Evolutionary conservation across 73 alveolate genomes (phyloP), one percentile per base, ranked within the genome.

Genomic region (Paramecium tetraurelia): DNA sequence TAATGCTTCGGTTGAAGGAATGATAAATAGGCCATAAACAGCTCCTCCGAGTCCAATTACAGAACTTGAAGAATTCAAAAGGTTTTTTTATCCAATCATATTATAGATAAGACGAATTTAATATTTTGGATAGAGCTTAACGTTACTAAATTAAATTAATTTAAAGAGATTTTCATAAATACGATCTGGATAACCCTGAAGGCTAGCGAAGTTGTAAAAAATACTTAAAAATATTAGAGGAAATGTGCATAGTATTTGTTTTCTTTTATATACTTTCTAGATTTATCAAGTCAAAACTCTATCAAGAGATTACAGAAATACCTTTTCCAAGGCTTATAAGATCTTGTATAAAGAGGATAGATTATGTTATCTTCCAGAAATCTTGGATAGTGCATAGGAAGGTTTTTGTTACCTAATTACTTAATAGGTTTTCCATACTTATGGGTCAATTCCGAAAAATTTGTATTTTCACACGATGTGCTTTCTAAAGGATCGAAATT

Each of bases 381-480:
- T 98, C 20, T 96, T 98, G n/a, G 99, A 97, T 89, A 95, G 98
- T 63, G 99, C 99, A 21, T 96, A 98, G 71, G 99, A 98, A 96
- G 99, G 95, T 92, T 70, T 40, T 27, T 21, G 16, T 21, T 18
- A 7, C 12, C n/a, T 5, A 89, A 29, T 11, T 21, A 7, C 9
- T 70, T 72, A 58, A 41, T 44, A 89, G 95, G 98, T 4, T 97
- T 97, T 85, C 99, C 99, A 20, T 97, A 94, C 94, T 86, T 98
- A 71, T 95, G 96, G 90, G 99, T 98, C 57, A 98, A 98, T 94
- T 99, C 99, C 5, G 99, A 97, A 80, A 98, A 97, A 94, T 98
- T 97, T 92, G 95, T 95, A 85, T 98, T 98, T 93, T 95, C 99
- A 1, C 80, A 94, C 50, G 99, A 97, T 85, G 99, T 97, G 29